phyloP scores from a whole-genome alignment of 2,329 filamentous ascomycete species.

The Dactylellina cionopaga region DNA sequence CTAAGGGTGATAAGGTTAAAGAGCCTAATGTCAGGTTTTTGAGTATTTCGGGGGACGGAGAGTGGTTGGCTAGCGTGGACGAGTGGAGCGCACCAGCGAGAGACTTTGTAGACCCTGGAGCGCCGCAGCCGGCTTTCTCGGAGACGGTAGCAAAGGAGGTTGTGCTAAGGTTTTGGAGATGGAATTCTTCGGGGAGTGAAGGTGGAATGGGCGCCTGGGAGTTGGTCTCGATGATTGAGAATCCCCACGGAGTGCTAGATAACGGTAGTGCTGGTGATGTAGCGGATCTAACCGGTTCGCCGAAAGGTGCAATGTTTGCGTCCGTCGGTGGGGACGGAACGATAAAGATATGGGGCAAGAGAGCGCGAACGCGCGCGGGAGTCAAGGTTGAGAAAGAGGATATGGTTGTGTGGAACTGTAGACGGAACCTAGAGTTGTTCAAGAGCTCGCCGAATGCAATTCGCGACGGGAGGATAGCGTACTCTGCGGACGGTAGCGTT shows the following conservation, averaged over 20 bases:
- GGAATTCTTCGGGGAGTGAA: constrained; percentile 60
- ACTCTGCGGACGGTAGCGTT: constrained; percentile 38
- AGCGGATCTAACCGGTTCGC: constrained; percentile 77
- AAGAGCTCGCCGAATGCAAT: constrained; percentile 23
- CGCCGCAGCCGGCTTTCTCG: constrained; percentile 24
- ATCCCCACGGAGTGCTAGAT: constrained; percentile 72
- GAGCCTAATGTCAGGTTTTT: constrained; percentile 82
- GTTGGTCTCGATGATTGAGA: constrained; percentile 82
- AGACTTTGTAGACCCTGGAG: constrained; percentile 71
- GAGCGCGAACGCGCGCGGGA: constrained; percentile 74
- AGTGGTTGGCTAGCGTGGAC: constrained; percentile 91
- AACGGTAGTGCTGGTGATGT: constrained; percentile 67
- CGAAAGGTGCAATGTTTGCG: constrained; percentile 76
- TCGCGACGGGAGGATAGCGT: constrained; percentile 37
- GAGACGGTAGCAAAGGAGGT: constrained; percentile 72
- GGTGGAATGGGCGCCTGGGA: constrained; percentile 70
- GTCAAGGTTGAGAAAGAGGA: constrained; percentile 37
- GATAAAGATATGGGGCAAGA: constrained; percentile 83
- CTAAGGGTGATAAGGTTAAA: constrained; percentile 74
- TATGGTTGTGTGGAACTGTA: constrained; percentile 45
- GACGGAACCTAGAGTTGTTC: constrained; percentile 41
- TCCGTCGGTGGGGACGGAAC: constrained; percentile 83
- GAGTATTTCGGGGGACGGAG: constrained; percentile 79
- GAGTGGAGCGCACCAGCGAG: constrained; percentile 81
- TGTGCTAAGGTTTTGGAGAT: constrained; percentile 90